Evolutionary conservation across 352 stramenopile species (phyloP), one percentile per base, ranked within the genome.

Genomic region (Elongisporangium undulatum): DNA sequence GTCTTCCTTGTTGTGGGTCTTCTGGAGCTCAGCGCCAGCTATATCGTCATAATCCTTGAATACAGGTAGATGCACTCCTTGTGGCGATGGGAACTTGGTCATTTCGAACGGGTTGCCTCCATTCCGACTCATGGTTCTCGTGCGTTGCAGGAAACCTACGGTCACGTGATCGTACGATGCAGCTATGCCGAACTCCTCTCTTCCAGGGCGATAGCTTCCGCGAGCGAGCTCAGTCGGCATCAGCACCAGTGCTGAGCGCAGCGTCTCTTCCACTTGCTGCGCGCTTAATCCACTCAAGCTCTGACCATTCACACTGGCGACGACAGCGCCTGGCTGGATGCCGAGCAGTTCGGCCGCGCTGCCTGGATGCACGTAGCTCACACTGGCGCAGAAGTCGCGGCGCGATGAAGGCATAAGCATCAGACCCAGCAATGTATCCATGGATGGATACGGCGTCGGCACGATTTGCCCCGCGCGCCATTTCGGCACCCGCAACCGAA

Each of bases 81-180:
- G 72, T 1, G 85, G 85, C 21, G 76, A 90, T 23, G 85, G 85
- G 63, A 94, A 92, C 53, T 71, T 69, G 17, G 85, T 92, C 60
- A 94, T 64, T 16, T 79, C 72, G 53, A 81, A 87, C 38, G 73
- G 71, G 50, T 89, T 89, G 52, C 70, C 8, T 34, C 26, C 26
- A 34, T 34, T 34, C 26, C 8, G 4, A 34, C 8, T 34, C 26
- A 34, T 8, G 26, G 4, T 8, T 34, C 26, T 34, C 26, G 26
- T 34, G 26, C 26, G 26, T 34, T 34, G 26, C 26, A 34, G 26
- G 26, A 34, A 34, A 34, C 26, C 26, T 34, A 34, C 26, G 8
- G 26, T 34, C 26, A 34, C 26, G 26, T 34, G 26, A 34, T 34
- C 26, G 26, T 34, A 34, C 26, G 26, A 34, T 9, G 26, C 26